phyloP scores from a whole-genome alignment of 768 basidiomycete species.

The Rossbeevera mucosa region DNA sequence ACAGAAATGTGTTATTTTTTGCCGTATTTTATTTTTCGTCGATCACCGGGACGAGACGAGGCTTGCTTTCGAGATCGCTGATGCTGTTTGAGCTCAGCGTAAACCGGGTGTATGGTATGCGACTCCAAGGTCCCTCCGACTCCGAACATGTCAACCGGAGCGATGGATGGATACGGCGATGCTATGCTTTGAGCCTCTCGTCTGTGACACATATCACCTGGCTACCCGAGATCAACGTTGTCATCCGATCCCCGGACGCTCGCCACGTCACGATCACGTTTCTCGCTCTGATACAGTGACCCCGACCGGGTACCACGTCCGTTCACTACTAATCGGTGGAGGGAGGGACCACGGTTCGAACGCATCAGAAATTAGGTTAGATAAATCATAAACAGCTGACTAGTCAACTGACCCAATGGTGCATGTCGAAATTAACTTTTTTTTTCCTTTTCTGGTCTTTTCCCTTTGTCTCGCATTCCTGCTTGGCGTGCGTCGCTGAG shows the following conservation, averaged over 20 bases:
- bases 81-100: background rate
- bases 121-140: background rate
- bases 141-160: background rate
- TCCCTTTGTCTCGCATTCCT: background rate
- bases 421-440: background rate
- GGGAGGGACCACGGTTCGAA: conserved; percentile 10
- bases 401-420: background rate
- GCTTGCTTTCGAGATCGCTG: background rate
- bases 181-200: background rate
- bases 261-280: conserved; percentile 16
- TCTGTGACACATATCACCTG: background rate
- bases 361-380: conserved; percentile 6
- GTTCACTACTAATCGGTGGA: background rate
- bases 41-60: background rate
- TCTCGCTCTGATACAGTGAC: conserved; percentile 19
- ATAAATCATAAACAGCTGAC: background rate
- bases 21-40: background rate
- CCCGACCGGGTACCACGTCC: background rate
- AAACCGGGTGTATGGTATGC: background rate
- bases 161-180: background rate
- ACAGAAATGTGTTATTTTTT: background rate
- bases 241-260: conserved; percentile 8
- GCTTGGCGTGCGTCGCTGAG: background rate
- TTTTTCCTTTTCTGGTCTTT: background rate
- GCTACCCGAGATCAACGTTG: conserved; percentile 11